Base-by-base conservation (phyloP, 2,329 filamentous ascomycete species). In the Cyphellophora attinorum region DNA sequence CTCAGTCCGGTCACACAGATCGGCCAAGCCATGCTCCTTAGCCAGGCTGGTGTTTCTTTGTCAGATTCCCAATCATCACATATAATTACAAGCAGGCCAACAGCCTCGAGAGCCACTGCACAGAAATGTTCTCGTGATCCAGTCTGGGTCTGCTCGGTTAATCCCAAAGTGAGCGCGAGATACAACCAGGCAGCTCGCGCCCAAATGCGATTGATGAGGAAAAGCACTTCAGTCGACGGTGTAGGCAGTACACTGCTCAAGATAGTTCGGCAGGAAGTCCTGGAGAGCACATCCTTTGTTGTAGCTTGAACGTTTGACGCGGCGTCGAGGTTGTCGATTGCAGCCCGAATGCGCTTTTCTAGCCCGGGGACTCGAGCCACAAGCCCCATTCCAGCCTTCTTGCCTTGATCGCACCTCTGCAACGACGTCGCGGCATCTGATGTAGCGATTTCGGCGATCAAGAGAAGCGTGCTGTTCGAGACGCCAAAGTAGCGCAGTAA, bases 401-500 rank as follows among this genome's bases (percentile, higher is more conserved):
- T n/a, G n/a, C n/a, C n/a, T n/a, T n/a, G n/a, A n/a, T n/a, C n/a
- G n/a, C n/a, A n/a, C n/a, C n/a, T n/a, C n/a, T n/a, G 33, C 62
- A 40, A 61, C 44, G 65, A 65, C 53, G 76, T 79, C 66, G 69
- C 75, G 1, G 65, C 60, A 33, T 72, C 64, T 5, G 80, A 58
- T 1, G 61, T 51, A 11, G 72, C 59, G 30, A 74, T 66, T 13
- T 73, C 64, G 10, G 65, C 67, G 28, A 80, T 62, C n/a, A 65
- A 56, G 29, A 70, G 54, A 29, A 79, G 45, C 1, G 66, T 65
- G 70, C 71, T 74, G 50, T 76, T 78, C 29, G 71, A 58, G 39
- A 72, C 61, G 2, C 75, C 74, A 27, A 72, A 53, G n/a, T 8
- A 25, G 8, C 8, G 21, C 8, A 25, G 31, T 73, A 66, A 19